Percentiles rank a stretch among this genome's conserved stretches.
phyloP scores from a whole-genome alignment of 768 basidiomycete species.

The Suillus alpinus region DNA sequence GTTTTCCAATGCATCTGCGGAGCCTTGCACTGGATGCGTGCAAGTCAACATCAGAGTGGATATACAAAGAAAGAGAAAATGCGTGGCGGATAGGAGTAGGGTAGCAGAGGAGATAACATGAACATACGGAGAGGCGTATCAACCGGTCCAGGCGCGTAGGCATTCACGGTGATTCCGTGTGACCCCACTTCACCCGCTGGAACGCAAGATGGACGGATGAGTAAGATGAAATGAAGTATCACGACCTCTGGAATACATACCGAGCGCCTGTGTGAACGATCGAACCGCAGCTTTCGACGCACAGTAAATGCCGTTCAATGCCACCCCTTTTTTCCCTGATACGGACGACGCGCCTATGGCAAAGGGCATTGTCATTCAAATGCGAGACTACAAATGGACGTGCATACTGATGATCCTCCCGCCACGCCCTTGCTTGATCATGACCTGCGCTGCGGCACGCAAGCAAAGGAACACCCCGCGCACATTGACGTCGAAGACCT shows the following conservation, averaged over 20 bases:
- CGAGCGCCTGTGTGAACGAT: slow-evolving; percentile 5
- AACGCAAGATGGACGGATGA: not conserved
- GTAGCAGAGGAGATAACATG: not conserved
- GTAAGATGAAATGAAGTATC: not conserved
- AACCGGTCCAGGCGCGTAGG: slow-evolving; percentile 19
- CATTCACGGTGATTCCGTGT: slow-evolving; percentile 20
- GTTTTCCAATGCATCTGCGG: not conserved
- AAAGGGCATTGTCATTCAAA: not conserved
- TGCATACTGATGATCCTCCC: slow-evolving; percentile 39
- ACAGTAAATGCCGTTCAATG: slow-evolving; percentile 1
- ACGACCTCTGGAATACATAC: not conserved
- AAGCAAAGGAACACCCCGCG: slow-evolving; percentile 39
- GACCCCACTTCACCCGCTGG: slow-evolving; percentile 20
- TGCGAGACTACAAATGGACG: not conserved
- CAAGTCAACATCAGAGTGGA: not conserved
- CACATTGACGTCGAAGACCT: slow-evolving; percentile 31
- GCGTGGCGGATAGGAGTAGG: not conserved
- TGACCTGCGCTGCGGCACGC: slow-evolving; percentile 39
- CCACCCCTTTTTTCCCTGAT: slow-evolving; percentile 32
- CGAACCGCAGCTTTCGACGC: slow-evolving; percentile 6
- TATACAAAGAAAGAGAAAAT: not conserved
- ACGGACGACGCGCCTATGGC: slow-evolving; percentile 30
- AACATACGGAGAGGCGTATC: slow-evolving; percentile 15
- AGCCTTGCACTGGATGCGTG: not conserved
- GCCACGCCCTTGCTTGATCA: slow-evolving; percentile 42